Conservation (phyloP, 495 filamentous ascomycete species). For the Talaromyces trachyspermus region DNA sequence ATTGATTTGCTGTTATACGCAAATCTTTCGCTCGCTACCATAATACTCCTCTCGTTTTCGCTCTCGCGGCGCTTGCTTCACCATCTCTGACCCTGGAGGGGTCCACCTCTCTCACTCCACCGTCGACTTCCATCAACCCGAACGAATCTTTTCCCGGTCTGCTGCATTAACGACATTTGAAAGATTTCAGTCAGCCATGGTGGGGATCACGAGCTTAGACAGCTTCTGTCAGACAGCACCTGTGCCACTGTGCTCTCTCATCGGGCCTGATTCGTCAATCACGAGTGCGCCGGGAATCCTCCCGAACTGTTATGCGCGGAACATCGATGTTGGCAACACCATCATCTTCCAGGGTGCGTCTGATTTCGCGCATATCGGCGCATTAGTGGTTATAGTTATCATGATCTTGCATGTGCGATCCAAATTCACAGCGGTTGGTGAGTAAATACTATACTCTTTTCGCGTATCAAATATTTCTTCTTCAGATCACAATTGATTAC, state of each 20-base stretch:
- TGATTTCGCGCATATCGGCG: conserved; percentile 86
- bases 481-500: conserved; percentile 11
- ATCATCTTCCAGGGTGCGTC: conserved; percentile 95
- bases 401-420: conserved; percentile 96
- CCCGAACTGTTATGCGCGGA: conserved; percentile 86
- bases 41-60: conserved; percentile 1
- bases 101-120: neutral
- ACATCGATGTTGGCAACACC: conserved; percentile 93
- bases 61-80: neutral
- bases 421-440: conserved; percentile 98
- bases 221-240: conserved; percentile 78
- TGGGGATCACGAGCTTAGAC: conserved; percentile 88
- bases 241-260: conserved; percentile 79
- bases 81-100: conserved; percentile 2
- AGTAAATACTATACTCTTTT: conserved; percentile 20
- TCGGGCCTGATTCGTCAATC: conserved; percentile 60
- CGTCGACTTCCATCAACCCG: neutral
- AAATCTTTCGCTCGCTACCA: neutral
- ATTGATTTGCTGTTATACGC: neutral
- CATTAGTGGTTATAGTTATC: conserved; percentile 84
- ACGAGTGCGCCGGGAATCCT: conserved; percentile 70
- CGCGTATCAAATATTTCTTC: neutral
- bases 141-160: too few species aligned
- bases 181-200: conserved; percentile 27
- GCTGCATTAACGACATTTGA: neutral